These are phyloP conservation scores for Blyttiomyces sp. DNA, from an alignment of 371 early-diverging fungal genomes.

Conservation along the genomic window DNA sequence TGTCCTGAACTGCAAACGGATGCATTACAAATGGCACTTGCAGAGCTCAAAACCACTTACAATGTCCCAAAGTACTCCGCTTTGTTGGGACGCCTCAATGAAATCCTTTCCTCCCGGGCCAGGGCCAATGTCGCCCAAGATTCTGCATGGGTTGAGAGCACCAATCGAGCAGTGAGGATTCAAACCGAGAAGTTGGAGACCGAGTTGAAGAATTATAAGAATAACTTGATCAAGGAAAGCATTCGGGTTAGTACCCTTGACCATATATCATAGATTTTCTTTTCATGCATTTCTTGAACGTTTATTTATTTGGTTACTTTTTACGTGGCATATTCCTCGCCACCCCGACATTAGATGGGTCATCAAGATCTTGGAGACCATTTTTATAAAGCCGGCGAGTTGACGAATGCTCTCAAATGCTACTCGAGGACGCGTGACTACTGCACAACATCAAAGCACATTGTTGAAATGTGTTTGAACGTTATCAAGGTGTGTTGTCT, in stretches of 20 bases:
- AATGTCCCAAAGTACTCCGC: slow-evolving; percentile 53
- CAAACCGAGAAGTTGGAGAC: slow-evolving; percentile 62
- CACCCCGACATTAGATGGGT: slow-evolving; percentile 53
- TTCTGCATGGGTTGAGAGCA: slow-evolving; percentile 59
- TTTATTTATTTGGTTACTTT: not conserved
- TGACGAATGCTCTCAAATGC: slow-evolving; percentile 60
- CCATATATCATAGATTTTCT: not conserved
- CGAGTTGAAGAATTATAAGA: slow-evolving; percentile 70
- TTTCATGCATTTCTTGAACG: not conserved
- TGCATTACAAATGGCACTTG: slow-evolving; percentile 60
- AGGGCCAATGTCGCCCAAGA: slow-evolving; percentile 23
- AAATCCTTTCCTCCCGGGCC: slow-evolving; percentile 38
- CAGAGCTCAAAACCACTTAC: slow-evolving; percentile 53
- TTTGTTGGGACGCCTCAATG: slow-evolving; percentile 53
- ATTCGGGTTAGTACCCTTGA: slow-evolving; percentile 66
- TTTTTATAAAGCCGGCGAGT: slow-evolving; percentile 67
- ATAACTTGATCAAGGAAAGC: slow-evolving; percentile 72
- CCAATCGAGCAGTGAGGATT: slow-evolving; percentile 44
- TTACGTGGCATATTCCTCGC: not conserved
- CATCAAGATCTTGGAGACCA: slow-evolving; percentile 74
- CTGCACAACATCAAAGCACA: slow-evolving; percentile 66
- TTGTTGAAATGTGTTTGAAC: slow-evolving; percentile 76
- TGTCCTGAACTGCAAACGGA: slow-evolving; percentile 67
- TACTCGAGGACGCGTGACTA: slow-evolving; percentile 76
- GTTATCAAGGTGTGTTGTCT: slow-evolving; percentile 63